Evolutionary conservation across 176 grass and related monocot species (phyloP).

Genomic region (Dactylis glomerata): DNA sequence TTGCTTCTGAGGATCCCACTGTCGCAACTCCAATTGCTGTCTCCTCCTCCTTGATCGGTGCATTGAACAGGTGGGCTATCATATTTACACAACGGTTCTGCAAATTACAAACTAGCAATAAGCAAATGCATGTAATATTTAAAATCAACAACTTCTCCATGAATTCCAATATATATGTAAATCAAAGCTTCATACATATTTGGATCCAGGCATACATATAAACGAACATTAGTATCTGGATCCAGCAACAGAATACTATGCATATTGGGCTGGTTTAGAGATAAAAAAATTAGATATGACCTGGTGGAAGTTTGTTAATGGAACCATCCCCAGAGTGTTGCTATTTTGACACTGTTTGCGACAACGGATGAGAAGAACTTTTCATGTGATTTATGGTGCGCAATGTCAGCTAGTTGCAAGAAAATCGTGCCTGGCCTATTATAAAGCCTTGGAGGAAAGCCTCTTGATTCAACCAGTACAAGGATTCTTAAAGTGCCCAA

Average conservation of each 20-base stretch:
- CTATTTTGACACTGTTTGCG: no score
- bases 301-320: not conserved
- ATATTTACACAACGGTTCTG: constrained; percentile 83
- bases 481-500: not conserved
- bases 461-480: not conserved
- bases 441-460: not conserved
- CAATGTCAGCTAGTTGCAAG: not conserved
- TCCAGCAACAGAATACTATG: not conserved
- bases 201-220: not conserved
- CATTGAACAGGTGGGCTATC: constrained; percentile 65
- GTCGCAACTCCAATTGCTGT: constrained; percentile 60
- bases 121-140: constrained; percentile 10
- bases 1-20: constrained; percentile 71
- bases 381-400: no score
- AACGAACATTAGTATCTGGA: not conserved
- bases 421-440: not conserved
- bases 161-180: not conserved
- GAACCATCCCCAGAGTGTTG: no score
- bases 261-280: not conserved
- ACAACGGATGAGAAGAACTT: no score
- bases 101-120: not conserved
- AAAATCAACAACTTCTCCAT: not conserved
- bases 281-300: not conserved
- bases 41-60: constrained; percentile 49
- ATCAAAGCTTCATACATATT: no score